Evolutionary conservation across 306 rosid genomes (phyloP).

Genomic region (Lupinus albus): DNA sequence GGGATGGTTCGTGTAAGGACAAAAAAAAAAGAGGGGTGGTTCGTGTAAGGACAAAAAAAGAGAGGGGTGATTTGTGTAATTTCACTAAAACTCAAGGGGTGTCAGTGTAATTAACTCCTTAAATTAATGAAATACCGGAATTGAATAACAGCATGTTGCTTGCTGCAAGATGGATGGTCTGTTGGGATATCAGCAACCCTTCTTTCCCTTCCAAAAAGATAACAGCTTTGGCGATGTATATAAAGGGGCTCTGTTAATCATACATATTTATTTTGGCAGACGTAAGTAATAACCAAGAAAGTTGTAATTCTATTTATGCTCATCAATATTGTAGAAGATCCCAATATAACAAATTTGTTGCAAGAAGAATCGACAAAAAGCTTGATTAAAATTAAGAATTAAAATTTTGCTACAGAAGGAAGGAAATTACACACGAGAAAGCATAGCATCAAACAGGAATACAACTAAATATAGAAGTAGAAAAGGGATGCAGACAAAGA

Average conservation of each 20-base stretch:
- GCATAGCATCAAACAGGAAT: slow-evolving; percentile 12
- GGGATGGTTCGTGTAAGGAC: too few relatives aligned
- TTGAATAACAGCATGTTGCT: slow-evolving; percentile 97
- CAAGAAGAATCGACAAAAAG: slow-evolving; percentile 17
- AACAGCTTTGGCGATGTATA: slow-evolving; percentile 94
- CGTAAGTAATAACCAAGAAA: slow-evolving; percentile 23
- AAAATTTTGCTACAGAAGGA: not conserved
- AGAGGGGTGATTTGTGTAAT: too few relatives aligned
- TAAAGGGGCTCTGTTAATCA: slow-evolving; percentile 83
- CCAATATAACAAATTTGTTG: slow-evolving; percentile 17
- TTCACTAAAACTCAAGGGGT: too few relatives aligned
- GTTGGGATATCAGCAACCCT: slow-evolving; percentile 97
- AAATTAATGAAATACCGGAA: slow-evolving; percentile 60
- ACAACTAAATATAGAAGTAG: slow-evolving; percentile 7
- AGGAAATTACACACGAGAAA: slow-evolving; percentile 19
- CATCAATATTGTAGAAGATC: slow-evolving; percentile 5
- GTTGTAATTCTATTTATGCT: slow-evolving; percentile 19
- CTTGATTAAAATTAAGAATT: slow-evolving; percentile 7
- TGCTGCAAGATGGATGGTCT: slow-evolving; percentile 99
- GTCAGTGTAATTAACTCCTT: too few relatives aligned
- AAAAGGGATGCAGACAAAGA: not conserved
- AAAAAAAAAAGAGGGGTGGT: too few relatives aligned
- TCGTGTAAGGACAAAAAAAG: too few relatives aligned
- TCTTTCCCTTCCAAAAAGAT: slow-evolving; percentile 97
- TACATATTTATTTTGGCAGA: slow-evolving; percentile 39